Percentiles rank a stretch among this genome's conserved stretches.
These are phyloP conservation scores for Aspergillus coremiiformis DNA, from an alignment of 495 filamentous ascomycete genomes.

Conservation along the genomic window DNA sequence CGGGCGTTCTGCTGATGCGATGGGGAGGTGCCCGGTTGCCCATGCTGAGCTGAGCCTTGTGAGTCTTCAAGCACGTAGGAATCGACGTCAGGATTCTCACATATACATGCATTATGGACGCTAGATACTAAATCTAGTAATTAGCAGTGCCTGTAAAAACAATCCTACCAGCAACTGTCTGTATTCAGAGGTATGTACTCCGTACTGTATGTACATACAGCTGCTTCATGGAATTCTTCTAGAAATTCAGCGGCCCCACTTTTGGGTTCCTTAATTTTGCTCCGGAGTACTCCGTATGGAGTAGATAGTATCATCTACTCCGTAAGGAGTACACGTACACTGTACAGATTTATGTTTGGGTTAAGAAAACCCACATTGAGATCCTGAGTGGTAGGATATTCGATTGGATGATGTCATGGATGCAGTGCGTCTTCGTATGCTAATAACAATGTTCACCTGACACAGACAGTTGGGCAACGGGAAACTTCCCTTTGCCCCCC, in stretches of 20 bases:
- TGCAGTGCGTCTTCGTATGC: not conserved
- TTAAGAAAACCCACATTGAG: constrained; percentile 4
- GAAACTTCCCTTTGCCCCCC: not conserved
- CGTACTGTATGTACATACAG: not conserved
- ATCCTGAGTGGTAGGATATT: constrained; percentile 4
- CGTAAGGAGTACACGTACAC: too few relatives aligned
- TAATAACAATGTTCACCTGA: not conserved
- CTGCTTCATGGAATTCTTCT: not conserved
- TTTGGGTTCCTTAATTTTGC: constrained; percentile 6
- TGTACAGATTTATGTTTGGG: too few relatives aligned
- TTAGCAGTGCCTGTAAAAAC: not conserved
- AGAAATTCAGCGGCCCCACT: constrained; percentile 10
- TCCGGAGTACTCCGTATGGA: not conserved
- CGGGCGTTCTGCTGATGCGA: not conserved
- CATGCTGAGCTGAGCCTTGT: not conserved
- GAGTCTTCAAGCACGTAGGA: not conserved
- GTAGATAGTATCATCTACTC: too few relatives aligned
- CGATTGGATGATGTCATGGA: constrained; percentile 9
- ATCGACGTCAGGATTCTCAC: not conserved
- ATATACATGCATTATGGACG: not conserved
- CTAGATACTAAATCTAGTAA: not conserved
- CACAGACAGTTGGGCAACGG: not conserved
- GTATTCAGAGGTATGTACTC: not conserved
- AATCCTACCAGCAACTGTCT: too few relatives aligned
- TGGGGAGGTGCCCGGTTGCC: not conserved